Evolutionary conservation across 129 eudicot species (phyloP), one percentile per base, ranked within the genome.

Genomic region (Helichrysum umbraculigerum): DNA sequence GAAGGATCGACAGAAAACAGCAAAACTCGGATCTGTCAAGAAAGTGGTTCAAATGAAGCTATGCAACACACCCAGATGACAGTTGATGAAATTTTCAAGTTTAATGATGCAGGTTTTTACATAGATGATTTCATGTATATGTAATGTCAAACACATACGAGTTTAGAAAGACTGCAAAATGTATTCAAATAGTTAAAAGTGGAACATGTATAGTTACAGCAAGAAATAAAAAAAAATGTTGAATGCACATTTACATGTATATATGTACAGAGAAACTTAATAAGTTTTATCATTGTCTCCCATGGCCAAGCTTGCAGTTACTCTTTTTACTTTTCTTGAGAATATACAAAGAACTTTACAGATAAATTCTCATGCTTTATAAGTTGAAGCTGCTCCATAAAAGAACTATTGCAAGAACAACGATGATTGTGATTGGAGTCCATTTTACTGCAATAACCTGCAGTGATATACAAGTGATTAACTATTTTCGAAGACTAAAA

Each of bases 401-500:
- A 65, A 86, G 74, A 50, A 83, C 58, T 9, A 80, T 50, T 7
- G 79, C 82, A 51, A 86, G 82, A 5, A 78, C 37, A 12, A 79
- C 10, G 28, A 82, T 56, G 65, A 86, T 52, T 73, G 84, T 71
- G 50, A 86, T 69, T 1, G 94, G 94, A 70, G 86, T 84, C 90
- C 94, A 86, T 84, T 86, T 88, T 77, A 67, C 35, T 59, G 90
- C 93, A 50, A 88, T 81, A 21, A 83, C 66, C 79, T 76, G 73
- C 29, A 22, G 64, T 19, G 29, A 30, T 15, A 75, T 8, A 58
- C 28, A 21, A 54, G 12, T 63, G 50, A 54, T 54, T 8, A 54
- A 10, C 9, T 54, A 12, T 32, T 5, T 19, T 6, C 11, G 8
- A 71, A 28, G 15, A 34, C 47, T 50, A 51, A 20, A 8, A 72